phyloP scores from a whole-genome alignment of 2,329 filamentous ascomycete genomes.

The Calonectria hongkongensis region DNA sequence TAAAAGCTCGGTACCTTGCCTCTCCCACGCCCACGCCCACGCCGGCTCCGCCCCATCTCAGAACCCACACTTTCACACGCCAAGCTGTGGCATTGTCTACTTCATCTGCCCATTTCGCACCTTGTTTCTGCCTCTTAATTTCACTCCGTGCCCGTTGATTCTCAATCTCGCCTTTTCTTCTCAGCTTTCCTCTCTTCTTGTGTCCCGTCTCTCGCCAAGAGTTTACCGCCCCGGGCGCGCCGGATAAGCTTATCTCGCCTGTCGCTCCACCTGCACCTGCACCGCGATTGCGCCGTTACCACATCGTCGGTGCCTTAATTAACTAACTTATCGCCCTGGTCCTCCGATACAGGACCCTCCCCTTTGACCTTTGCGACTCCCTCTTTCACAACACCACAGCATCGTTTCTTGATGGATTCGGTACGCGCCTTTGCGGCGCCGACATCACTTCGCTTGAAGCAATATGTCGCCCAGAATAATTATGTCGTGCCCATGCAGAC shows the following conservation, averaged over 20 bases:
- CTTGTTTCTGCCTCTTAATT: not conserved
- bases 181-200: too few relatives aligned
- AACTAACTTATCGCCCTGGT: conserved; percentile 45
- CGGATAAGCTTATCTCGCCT: conserved; percentile 33
- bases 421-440: conserved; percentile 63
- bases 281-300: conserved; percentile 38
- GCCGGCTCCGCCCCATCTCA: conserved; percentile 35
- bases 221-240: conserved; percentile 3
- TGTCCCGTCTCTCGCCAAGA: not conserved
- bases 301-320: conserved; percentile 40
- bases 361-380: conserved; percentile 27
- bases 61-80: conserved; percentile 33
- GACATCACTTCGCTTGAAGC: conserved; percentile 66
- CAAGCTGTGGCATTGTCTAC: conserved; percentile 26
- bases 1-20: conserved; percentile 24
- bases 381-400: conserved; percentile 34
- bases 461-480: conserved; percentile 59
- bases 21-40: conserved; percentile 21
- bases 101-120: conserved; percentile 25
- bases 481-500: conserved; percentile 66
- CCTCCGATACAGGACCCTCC: conserved; percentile 37
- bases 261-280: conserved; percentile 41
- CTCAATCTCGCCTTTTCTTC: not conserved
- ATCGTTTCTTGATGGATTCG: conserved; percentile 59
- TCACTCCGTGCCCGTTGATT: conserved; percentile 20